Evolutionary conservation across 176 grass and related monocot genomes (phyloP), one percentile per base, ranked within the genome.

Genomic region (Melocanna baccifera): DNA sequence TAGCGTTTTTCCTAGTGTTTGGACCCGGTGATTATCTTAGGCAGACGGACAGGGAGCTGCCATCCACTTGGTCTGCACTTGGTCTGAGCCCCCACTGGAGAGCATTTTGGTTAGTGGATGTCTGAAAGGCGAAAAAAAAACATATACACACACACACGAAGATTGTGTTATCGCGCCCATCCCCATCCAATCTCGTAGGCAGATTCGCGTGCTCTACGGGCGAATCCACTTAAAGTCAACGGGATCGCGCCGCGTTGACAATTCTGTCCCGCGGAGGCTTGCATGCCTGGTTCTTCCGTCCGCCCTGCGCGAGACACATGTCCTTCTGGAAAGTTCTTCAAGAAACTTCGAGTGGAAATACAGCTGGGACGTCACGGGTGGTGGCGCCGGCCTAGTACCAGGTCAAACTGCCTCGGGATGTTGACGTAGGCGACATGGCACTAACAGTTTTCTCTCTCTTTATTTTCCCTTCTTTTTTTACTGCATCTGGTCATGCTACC

Each of bases 51-150:
- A 1, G 16, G 65, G 22, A 73, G 57, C 58, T 83, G 58, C 79
- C 79, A 20, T 22, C 18, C 20, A 5, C 18, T 48, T 91, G 75
- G 89, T 87, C 85, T 84, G 80, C n/a, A n/a, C n/a, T n/a, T n/a
- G n/a, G n/a, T 47, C 36, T 29, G 2, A 61, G 42, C 77, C 11
- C 18, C 18, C 28, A 2, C 42, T 4, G 2, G 16, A 32, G 26
- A 46, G 22, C 71, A 16, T 32, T 2, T 45, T 34, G 58, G 41
- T 40, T 34, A 62, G 6, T 45, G n/a, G n/a, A 25, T 18, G 14
- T n/a, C n/a, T n/a, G n/a, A n/a, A n/a, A n/a, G n/a, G n/a, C n/a
- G n/a, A n/a, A n/a, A n/a, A n/a, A n/a, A n/a, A n/a, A n/a, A n/a
- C n/a, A n/a, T n/a, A n/a, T n/a, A n/a, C n/a, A n/a, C n/a, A n/a